Evolutionary conservation across 225 moss, liverwort and hornwort species (phyloP).

Genomic region (Thuidium tamariscinum): DNA sequence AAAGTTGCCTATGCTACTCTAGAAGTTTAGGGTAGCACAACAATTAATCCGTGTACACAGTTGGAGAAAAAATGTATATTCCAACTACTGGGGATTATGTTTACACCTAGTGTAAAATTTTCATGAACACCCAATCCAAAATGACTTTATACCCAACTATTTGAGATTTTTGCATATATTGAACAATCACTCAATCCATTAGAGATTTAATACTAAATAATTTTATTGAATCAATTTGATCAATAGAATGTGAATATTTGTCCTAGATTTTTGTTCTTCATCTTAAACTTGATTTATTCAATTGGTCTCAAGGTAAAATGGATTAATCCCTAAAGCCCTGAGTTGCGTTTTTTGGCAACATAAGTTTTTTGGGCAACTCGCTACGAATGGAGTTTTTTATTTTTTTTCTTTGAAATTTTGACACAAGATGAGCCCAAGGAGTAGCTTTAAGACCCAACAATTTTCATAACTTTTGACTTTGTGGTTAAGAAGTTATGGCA

Average conservation of each 20-base stretch:
- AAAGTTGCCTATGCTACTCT: accelerated
- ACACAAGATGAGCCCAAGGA: no score
- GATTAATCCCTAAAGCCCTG: no score
- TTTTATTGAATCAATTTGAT: not conserved
- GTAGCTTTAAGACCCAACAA: no score
- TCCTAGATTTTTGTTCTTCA: not conserved
- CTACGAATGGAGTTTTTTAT: no score
- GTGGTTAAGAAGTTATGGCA: no score
- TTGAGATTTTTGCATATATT: accelerated
- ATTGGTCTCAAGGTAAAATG: not conserved
- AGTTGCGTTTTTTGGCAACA: no score
- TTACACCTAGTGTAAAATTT: not conserved
- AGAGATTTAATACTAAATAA: no score
- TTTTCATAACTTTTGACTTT: no score
- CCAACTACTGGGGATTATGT: accelerated
- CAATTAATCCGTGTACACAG: accelerated
- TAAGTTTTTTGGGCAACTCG: no score
- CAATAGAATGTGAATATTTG: not conserved
- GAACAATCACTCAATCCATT: not conserved
- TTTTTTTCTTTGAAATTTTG: no score
- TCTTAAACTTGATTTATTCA: not conserved
- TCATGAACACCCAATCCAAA: accelerated
- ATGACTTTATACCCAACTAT: no score
- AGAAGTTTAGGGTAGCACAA: not conserved
- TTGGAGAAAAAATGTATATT: accelerated